Evolutionary conservation across 192 early-diverging fungal species (phyloP).

Genomic region (Linnemannia zychae): DNA sequence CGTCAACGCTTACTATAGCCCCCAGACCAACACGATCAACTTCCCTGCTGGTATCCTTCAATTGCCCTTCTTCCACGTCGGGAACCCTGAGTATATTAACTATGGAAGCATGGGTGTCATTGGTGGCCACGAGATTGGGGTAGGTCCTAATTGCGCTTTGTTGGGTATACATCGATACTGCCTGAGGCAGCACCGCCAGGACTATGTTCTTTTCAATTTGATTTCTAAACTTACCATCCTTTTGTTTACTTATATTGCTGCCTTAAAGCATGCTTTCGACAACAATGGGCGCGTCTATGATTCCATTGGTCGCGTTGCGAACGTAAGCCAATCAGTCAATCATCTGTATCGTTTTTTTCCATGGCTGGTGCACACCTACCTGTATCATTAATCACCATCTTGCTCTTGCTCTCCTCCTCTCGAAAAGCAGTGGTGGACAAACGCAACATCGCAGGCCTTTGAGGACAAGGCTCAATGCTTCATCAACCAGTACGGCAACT

Average conservation of each 20-base stretch:
- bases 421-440: slow-evolving; percentile 74
- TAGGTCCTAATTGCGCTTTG: not conserved
- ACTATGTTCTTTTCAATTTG: too few relatives aligned
- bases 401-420: not conserved
- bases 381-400: slow-evolving; percentile 30
- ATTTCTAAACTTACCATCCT: too few relatives aligned
- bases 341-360: not conserved
- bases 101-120: slow-evolving; percentile 75
- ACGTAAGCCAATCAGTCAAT: not conserved
- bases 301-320: not conserved
- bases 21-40: slow-evolving; percentile 28
- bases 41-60: slow-evolving; percentile 69
- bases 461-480: slow-evolving; percentile 70
- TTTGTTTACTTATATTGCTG: too few relatives aligned
- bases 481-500: slow-evolving; percentile 71
- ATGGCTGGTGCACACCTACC: not conserved
- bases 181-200: too few relatives aligned
- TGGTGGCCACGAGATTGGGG: slow-evolving; percentile 72
- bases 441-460: slow-evolving; percentile 64
- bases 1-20: slow-evolving; percentile 67
- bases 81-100: slow-evolving; percentile 69
- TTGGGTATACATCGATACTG: not conserved
- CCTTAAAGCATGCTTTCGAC: too few relatives aligned
- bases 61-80: slow-evolving; percentile 66
- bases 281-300: not conserved